Conservation (phyloP, 257 asterid genomes). For the Prunella vulgaris region DNA sequence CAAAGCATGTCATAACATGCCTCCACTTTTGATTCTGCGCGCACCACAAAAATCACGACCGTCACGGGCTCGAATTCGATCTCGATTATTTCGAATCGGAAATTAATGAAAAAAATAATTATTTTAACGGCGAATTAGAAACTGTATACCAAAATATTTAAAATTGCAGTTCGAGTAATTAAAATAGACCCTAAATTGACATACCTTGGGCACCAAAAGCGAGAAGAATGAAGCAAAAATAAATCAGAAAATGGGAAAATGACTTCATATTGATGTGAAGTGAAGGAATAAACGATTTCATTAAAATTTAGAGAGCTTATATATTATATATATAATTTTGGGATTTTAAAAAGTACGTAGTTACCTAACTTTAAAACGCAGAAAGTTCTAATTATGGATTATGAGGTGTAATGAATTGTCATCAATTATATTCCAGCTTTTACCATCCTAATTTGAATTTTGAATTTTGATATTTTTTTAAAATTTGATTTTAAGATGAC, state of each 20-base stretch:
- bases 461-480: too few relatives aligned
- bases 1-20: constrained; percentile 15
- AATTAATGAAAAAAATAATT: too few relatives aligned
- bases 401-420: not conserved
- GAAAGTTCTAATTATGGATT: too few relatives aligned
- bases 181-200: not conserved
- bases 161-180: not conserved
- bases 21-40: not conserved
- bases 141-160: not conserved
- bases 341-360: not conserved
- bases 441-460: not conserved
- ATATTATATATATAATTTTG: not conserved
- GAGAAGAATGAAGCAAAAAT: constrained; percentile 8
- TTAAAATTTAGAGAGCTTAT: not conserved
- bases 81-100: too few relatives aligned
- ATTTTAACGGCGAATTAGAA: not conserved
- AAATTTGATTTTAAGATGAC: not conserved
- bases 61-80: too few relatives aligned
- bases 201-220: not conserved
- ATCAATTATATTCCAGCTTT: not conserved
- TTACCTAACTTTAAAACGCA: too few relatives aligned
- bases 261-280: not conserved
- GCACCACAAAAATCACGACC: not conserved
- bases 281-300: not conserved
- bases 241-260: not conserved